Evolutionary conservation across 2,329 filamentous ascomycete genomes (phyloP), one percentile per base, ranked within the genome.

Genomic region (Diaporthe citri): DNA sequence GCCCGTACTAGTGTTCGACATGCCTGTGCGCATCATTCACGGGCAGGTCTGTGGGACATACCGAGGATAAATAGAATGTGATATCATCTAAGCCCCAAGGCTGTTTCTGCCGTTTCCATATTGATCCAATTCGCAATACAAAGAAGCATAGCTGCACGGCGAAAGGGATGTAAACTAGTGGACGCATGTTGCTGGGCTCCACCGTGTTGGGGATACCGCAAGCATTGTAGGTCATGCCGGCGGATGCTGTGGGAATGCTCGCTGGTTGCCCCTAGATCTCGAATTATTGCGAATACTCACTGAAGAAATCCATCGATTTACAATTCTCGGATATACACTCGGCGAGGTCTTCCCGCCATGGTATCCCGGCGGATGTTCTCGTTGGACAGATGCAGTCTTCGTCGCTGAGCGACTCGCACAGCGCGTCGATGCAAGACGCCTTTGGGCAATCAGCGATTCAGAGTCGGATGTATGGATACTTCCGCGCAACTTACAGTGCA

Each of bases 191-290:
- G 25, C 59, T 46, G 39, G 59, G 59, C 4, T 64, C 59, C 13
- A 64, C 59, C 59, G 59, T 64, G 25, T 64, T 64, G 10, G 59
- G 59, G 17, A 64, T 64, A 20, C 20, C 39, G 25, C 59, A 64
- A 31, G 39, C 39, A 0, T 64, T 34, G 39, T 64, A 64, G 5
- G 59, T 64, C 39, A 64, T 31, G 39, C 59, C 59, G 15, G 39
- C 59, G 59, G 59, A 64, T 64, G 59, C 59, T 64, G 56, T 31
- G 39, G 59, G 59, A 46, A 43, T 4, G 41, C 9, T 22, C 13
- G 39, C 17, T 15, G 17, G 17, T 8, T 31, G 39, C 17, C n/a
- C 9, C 39, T 46, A 12, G 9, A 64, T 13, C 1, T 5, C 59
- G 9, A 28, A 31, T 22, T 31, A 10, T 28, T 13, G 9, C 12